These are phyloP conservation scores for Intubia oerlemansii DNA, from an alignment of 2,329 filamentous ascomycete species.

Conservation along the genomic window DNA sequence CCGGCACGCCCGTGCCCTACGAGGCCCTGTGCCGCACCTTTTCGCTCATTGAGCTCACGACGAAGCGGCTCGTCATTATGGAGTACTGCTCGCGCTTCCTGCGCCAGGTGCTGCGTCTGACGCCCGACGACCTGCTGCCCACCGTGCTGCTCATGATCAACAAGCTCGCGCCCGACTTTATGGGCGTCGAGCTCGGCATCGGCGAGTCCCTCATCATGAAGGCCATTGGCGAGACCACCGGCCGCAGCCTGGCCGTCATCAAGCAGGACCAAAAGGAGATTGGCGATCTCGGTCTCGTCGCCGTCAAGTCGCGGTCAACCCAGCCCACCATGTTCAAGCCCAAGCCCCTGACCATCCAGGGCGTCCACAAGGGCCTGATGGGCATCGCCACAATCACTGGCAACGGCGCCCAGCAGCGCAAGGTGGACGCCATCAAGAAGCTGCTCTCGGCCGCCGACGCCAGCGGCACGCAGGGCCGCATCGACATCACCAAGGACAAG, in stretches of 20 bases:
- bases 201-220: slow-evolving; percentile 98
- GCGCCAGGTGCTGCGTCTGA: slow-evolving; percentile 81
- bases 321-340: slow-evolving; percentile 98
- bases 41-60: slow-evolving; percentile 84
- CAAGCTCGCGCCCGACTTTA: slow-evolving; percentile 90
- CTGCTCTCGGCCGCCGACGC: slow-evolving; percentile 78
- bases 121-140: slow-evolving; percentile 67
- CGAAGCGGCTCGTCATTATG: slow-evolving; percentile 71
- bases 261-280: slow-evolving; percentile 94
- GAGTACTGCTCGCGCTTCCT: slow-evolving; percentile 81
- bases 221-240: slow-evolving; percentile 85
- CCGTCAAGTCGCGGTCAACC: slow-evolving; percentile 83
- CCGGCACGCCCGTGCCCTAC: slow-evolving; percentile 77
- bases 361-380: slow-evolving; percentile 75
- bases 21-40: slow-evolving; percentile 88
- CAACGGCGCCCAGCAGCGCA: slow-evolving; percentile 70
- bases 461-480: slow-evolving; percentile 47
- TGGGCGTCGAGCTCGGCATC: slow-evolving; percentile 92
- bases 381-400: slow-evolving; percentile 72
- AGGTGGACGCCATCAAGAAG: slow-evolving; percentile 92
- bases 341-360: slow-evolving; percentile 67
- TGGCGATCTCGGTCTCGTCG: slow-evolving; percentile 82
- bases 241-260: slow-evolving; percentile 70
- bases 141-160: slow-evolving; percentile 94
- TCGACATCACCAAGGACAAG: slow-evolving; percentile 83